A percentile compares a stretch with the other conserved stretches of the same genome.
Conservation (phyloP, 345 rosid genomes). For the Ceriops decandra region DNA sequence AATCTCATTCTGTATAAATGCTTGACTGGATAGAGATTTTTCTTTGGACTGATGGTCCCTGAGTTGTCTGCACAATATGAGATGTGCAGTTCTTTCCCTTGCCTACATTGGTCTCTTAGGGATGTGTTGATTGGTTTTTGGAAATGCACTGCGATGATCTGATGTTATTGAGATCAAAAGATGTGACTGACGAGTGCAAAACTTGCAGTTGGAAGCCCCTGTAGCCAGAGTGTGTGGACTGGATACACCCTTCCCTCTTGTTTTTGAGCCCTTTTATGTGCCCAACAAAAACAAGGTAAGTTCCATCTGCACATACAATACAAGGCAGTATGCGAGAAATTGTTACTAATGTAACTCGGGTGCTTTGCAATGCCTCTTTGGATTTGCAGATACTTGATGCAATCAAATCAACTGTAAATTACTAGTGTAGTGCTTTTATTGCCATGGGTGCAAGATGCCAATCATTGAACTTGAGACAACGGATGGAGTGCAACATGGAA, state of each 20-base stretch:
- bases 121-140: too few species aligned
- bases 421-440: conserved; percentile 27
- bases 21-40: too few species aligned
- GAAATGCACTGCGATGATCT: too few species aligned
- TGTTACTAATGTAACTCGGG: background rate
- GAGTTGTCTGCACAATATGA: too few species aligned
- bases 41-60: too few species aligned
- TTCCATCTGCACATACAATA: background rate
- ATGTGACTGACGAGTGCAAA: too few species aligned
- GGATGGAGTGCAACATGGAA: too few species aligned
- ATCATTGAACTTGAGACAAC: too few species aligned
- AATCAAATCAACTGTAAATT: conserved; percentile 67
- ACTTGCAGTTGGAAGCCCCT: conserved; percentile 80
- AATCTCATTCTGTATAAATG: too few species aligned
- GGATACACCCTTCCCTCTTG: conserved; percentile 90
- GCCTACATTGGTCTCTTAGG: too few species aligned
- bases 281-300: conserved; percentile 79
- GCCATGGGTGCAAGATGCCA: background rate
- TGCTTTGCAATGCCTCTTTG: background rate
- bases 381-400: conserved; percentile 72
- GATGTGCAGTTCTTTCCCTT: too few species aligned
- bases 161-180: too few species aligned
- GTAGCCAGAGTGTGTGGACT: conserved; percentile 83
- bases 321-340: background rate
- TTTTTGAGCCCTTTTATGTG: conserved; percentile 86